Evolutionary conservation across 345 rosid species (phyloP), one percentile per base, ranked within the genome.

Genomic region (Noccaea caerulescens): DNA sequence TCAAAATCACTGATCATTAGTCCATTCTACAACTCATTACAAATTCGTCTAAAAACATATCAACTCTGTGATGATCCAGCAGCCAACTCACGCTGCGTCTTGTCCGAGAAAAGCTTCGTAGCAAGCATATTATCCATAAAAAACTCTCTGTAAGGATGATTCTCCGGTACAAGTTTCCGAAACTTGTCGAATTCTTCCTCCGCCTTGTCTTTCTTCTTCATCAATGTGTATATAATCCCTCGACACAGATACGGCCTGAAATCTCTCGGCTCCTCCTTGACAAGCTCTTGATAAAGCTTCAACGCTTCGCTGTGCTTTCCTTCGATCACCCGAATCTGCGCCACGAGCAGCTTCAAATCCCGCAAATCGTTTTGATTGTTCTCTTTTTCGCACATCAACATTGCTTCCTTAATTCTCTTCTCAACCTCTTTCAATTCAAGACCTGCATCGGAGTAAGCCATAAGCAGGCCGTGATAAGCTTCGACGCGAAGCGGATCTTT

Each of bases 191-290:
- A 91, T 49, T 87, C 85, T 71, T 86, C 84, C 79, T 89, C 96
- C 1, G 99, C 97, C 75, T 84, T 86, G 9, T 85, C 95, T 57
- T 80, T 83, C 93, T 83, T 88, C 82, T 83, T 84, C 88, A 87
- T 25, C 79, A 94, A 54, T 32, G 91, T 81, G 65, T 91, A 91
- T 58, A 91, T 81, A 12, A 94, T 85, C 10, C 97, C 97, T 67
- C 87, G 97, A 66, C 96, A 94, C 33, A 91, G 77, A 61, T 91
- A 91, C 0, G 99, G 97, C 77, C 97, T 84, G 59, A 91, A 94
- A 79, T 94, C 99, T 76, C 82, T 82, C 0, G 99, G 99, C 47
- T 94, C 97, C 77, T 91, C 97, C 47, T 80, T 85, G 65, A 62
- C 84, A 45, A 93, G 84, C 72, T 84, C 90, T 64, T 88, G 88